Base-by-base conservation (phyloP, 306 rosid genomes). In the Lathyrus aphaca region DNA sequence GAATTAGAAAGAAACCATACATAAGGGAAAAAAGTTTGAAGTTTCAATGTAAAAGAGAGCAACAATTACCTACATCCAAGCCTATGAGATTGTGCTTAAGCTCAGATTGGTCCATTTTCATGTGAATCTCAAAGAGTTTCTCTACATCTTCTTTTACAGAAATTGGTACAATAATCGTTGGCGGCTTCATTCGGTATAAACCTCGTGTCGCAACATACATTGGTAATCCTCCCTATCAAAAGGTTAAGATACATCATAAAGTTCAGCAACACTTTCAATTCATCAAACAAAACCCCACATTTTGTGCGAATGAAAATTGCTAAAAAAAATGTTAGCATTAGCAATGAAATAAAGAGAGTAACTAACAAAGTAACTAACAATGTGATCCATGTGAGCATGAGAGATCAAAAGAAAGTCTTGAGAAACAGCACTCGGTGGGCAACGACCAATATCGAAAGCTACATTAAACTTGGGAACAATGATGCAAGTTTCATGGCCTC, bases 371-470 rank as follows among this genome's bases (percentile, higher is more conserved):
- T 4, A 54, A 56, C 91, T 79, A 74, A 94, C 98, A 57, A 94
- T 94, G 88, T 91, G 98, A 81, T 94, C 98, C 96, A 94, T 85
- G 78, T 94, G 98, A 17, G 88, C 88, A 81, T 91, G 98, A n/a
- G 98, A 88, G 81, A 90, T 91, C 21, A 86, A 83, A 66, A 94
- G 86, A 64, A 88, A 90, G 76, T 91, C 85, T 54, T 88, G 95
- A 18, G 82, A 54, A 35, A 94, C 78, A 54, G 98, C 98, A 1
- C 91, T 96, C 27, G 87, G 88, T 14, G 98, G 98, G 80, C 97
- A 90, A 42, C 98, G 91, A 66, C 98, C 98, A 49, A 91, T 94
- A 76, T 94, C 97, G 35, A 94, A 94, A 25, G 91, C 89, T 64
- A 88, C 66, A 16, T 80, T 91, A 35, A 90, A 88, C 5, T 88